Conservation (phyloP, 1,139 yeast species). For the Zygosaccharomyces sapae region DNA sequence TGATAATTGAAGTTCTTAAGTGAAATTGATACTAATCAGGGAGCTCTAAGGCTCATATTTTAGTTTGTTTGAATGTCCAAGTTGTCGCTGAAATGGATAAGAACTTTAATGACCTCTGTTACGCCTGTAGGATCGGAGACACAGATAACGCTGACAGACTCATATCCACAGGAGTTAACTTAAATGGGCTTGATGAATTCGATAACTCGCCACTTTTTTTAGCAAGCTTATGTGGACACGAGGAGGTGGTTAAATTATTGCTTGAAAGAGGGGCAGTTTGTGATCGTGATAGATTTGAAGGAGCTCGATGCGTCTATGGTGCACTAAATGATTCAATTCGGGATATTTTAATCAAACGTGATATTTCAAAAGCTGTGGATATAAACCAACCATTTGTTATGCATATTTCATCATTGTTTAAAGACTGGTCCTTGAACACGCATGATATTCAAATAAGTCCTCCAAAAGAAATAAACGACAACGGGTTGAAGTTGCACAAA, state of each 20-base stretch:
- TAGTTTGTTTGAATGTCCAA: slow-evolving; percentile 2
- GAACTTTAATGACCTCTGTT: slow-evolving; percentile 42
- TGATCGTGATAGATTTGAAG: slow-evolving; percentile 75
- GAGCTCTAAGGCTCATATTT: background rate
- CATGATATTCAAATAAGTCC: slow-evolving; percentile 39
- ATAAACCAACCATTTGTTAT: slow-evolving; percentile 70
- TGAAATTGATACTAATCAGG: background rate
- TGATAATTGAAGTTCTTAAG: background rate
- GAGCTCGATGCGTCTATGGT: slow-evolving; percentile 75
- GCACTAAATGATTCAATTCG: slow-evolving; percentile 67
- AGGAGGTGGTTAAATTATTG: slow-evolving; percentile 53
- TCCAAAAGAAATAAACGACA: slow-evolving; percentile 3
- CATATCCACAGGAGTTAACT: slow-evolving; percentile 52
- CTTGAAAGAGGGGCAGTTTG: slow-evolving; percentile 68
- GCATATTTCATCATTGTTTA: slow-evolving; percentile 53
- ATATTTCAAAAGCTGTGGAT: slow-evolving; percentile 66
- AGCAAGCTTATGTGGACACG: slow-evolving; percentile 74
- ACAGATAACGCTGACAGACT: slow-evolving; percentile 56
- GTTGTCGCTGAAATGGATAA: slow-evolving; percentile 14
- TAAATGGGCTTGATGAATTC: slow-evolving; percentile 64
- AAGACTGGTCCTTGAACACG: slow-evolving; percentile 34
- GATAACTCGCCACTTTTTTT: slow-evolving; percentile 71
- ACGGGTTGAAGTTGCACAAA: slow-evolving; percentile 33
- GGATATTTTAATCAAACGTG: slow-evolving; percentile 54
- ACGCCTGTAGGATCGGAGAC: slow-evolving; percentile 70